Evolutionary conservation across 768 basidiomycete species (phyloP), one percentile per base, ranked within the genome.

Genomic region (Lyophyllum semitale): DNA sequence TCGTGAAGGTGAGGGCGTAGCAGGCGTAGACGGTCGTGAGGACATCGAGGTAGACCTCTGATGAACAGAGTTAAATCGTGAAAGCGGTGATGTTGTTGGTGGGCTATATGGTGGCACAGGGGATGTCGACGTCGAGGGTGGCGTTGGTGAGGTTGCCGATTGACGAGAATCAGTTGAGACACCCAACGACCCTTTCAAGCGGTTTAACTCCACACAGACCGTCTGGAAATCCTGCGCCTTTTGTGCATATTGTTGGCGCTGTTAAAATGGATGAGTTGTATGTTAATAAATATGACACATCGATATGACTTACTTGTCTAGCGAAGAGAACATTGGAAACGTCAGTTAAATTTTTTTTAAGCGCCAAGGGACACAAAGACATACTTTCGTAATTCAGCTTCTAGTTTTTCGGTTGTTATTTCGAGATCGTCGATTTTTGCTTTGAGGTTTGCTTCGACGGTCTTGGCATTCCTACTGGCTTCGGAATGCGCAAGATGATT

Each of bases 401-500:
- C 88, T 58, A 89, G 71, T 69, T 84, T 84, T 54, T 75, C 69
- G 61, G 82, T 79, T 54, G 74, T 70, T 55, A 73, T 66, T 72
- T 90, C 84, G 58, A 83, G 73, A 63, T 86, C 85, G 58, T 89
- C 87, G 41, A 91, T 70, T 72, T 84, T 84, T 62, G 76, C 74
- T 73, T 82, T 87, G 66, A 89, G 75, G 58, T 73, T 77, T 48
- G 75, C 71, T 74, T 92, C 89, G 51, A 80, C 72, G 54, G 68
- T 73, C 71, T 86, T 89, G 42, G 88, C 82, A 61, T 74, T 69
- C 74, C 86, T 88, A 68, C 80, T 84, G 56, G 84, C 83, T 67
- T 93, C 91, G 32, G 87, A 87, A 72, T 91, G 89, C 62, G 89
- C 87, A 47, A 84, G 74, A 68, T 91, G 88, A 66, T 93, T 93